These are phyloP conservation scores for Fusarium pseudoanthophilum DNA, from an alignment of 2,329 filamentous ascomycete species.

Conservation along the genomic window DNA sequence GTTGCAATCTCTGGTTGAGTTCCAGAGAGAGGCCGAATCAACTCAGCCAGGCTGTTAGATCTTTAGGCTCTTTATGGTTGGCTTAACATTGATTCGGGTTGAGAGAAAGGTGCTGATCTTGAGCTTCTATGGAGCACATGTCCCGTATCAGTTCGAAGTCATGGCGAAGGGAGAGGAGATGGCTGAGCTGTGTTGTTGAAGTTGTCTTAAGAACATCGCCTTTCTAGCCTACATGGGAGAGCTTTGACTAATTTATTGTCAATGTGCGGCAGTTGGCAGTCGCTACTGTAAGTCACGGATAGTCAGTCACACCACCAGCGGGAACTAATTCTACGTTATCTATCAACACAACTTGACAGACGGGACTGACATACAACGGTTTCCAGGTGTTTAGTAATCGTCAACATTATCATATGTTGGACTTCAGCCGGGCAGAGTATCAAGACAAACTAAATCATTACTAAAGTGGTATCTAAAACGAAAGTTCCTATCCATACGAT, in stretches of 20 bases:
- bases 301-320: background rate
- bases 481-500: background rate
- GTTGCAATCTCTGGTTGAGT: background rate
- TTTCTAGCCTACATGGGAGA: background rate
- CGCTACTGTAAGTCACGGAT: background rate
- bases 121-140: background rate
- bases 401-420: background rate
- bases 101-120: background rate
- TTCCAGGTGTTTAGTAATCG: background rate
- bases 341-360: background rate
- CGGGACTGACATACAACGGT: background rate
- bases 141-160: background rate
- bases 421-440: background rate
- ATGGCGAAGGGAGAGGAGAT: background rate
- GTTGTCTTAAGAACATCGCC: background rate
- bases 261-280: background rate
- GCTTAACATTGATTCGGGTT: background rate
- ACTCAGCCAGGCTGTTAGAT: background rate
- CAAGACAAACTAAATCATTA: background rate
- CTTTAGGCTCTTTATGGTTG: background rate
- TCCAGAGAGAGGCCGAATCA: too few relatives aligned
- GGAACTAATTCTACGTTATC: background rate
- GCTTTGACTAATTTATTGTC: too few relatives aligned
- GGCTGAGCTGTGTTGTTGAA: background rate
- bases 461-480: constrained; percentile 12